Evolutionary conservation across 352 stramenopile genomes (phyloP), one percentile per base, ranked within the genome.

Genomic region (Blastocystis sp.): DNA sequence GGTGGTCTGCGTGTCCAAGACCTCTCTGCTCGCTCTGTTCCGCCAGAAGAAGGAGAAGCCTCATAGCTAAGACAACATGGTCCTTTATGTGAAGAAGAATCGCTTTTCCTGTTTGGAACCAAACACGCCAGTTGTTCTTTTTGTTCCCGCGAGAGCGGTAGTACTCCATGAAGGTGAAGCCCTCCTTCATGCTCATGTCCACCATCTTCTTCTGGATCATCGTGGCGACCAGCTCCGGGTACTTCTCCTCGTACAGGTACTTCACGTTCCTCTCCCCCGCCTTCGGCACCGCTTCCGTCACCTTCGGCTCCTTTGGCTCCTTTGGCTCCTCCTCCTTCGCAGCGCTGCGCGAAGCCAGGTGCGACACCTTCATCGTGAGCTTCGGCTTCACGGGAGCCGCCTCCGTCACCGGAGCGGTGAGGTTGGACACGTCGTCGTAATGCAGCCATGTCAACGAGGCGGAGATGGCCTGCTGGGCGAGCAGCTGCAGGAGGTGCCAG

Each of bases 21-120:
- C 77, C 10, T 91, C 89, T 69, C 94, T 99, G 88, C 95, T 98
- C 89, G 96, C 96, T 90, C 94, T 99, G 89, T 99, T 98, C 95
- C 99, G 99, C 94, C 93, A 98, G 92, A 99, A 99, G 95, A 99
- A 99, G 95, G 97, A 99, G 92, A 99, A 99, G 94, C 96, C 96
- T 89, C 94, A 96, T 94, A 97, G 94, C 89, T 97, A 97, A 94
- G 14, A 40, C 17, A 53, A 40, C 41, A 38, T 40, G 60, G 40
- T 88, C 7, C 23, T 17, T 17, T 70, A 17, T 41, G 17, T 56
- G 62, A 77, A 81, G 70, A 81, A 81, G 62, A 71, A 70, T 84
- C 17, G 11, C 14, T 84, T 84, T 23, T 2, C 40, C 45, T 71
- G 40, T 86, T 56, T 71, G 21, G 21, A 64, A 21, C n/a, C n/a